These are phyloP conservation scores for Mayamaea pseudoterrestris DNA, from an alignment of 108 stramenopile species.

Conservation along the genomic window DNA sequence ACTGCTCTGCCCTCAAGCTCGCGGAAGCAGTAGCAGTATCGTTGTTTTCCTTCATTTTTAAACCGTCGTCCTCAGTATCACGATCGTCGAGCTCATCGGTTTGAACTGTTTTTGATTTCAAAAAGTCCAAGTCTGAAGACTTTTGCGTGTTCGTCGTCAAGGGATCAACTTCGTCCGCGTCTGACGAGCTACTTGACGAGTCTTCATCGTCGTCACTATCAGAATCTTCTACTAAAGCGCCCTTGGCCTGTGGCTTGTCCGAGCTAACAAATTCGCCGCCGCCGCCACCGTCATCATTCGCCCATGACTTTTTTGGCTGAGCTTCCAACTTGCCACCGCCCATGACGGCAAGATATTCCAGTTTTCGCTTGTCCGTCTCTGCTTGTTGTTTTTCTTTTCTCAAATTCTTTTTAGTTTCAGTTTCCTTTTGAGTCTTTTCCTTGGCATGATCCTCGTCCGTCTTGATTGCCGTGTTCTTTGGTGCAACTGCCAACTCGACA, in stretches of 20 bases:
- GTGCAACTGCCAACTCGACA: constrained; percentile 47
- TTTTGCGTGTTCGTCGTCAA: constrained; percentile 1
- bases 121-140: constrained; percentile 58
- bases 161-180: constrained; percentile 16
- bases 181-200: constrained; percentile 12
- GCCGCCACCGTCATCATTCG: constrained; percentile 59
- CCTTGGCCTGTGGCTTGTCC: constrained; percentile 8
- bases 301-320: constrained; percentile 68
- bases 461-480: constrained; percentile 15
- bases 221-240: constrained; percentile 12
- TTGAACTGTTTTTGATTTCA: constrained; percentile 53
- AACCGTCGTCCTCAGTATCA: constrained; percentile 6
- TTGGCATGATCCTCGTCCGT: constrained; percentile 19
- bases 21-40: constrained; percentile 6
- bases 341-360: constrained; percentile 24
- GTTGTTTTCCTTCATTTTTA: background rate
- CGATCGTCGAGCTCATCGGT: constrained; percentile 47
- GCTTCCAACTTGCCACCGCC: constrained; percentile 14
- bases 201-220: constrained; percentile 18
- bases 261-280: background rate
- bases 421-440: constrained; percentile 13
- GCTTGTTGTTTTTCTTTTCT: background rate
- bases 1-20: background rate
- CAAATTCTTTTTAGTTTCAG: constrained; percentile 10
- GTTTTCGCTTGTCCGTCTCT: background rate